Percentiles rank a stretch among this genome's conserved stretches.
These are phyloP conservation scores for Aspergillus melleus DNA, from an alignment of 2,329 filamentous ascomycete genomes.

Conservation along the genomic window DNA sequence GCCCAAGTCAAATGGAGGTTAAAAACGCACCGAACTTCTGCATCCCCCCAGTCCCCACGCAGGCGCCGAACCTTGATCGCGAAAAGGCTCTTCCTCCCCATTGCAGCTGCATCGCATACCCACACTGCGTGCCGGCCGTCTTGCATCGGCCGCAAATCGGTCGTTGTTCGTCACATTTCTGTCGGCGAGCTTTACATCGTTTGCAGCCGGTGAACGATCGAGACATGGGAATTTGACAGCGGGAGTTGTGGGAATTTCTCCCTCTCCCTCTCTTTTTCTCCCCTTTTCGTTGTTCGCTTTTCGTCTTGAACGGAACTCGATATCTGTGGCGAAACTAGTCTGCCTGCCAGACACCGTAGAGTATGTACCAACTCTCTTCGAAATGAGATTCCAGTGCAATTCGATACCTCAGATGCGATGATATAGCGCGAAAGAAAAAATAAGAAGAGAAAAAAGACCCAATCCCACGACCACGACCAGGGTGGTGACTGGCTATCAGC, in stretches of 20 bases:
- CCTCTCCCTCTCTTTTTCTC: background rate
- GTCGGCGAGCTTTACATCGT: conserved; percentile 45
- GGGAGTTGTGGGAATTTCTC: background rate
- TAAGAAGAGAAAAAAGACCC: background rate
- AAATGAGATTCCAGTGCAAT: too few relatives aligned
- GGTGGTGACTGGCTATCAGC: background rate
- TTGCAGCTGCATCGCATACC: conserved; percentile 44
- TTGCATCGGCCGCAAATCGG: conserved; percentile 44
- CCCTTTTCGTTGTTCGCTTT: conserved; percentile 7
- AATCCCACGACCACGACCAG: background rate
- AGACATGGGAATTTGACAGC: conserved; percentile 28
- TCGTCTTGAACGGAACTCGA: background rate
- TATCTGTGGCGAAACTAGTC: background rate
- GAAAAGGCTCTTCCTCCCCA: conserved; percentile 46
- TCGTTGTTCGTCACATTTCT: conserved; percentile 48
- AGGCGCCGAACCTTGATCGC: conserved; percentile 39
- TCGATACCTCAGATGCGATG: background rate
- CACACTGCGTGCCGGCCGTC: conserved; percentile 37
- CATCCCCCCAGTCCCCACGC: conserved; percentile 36
- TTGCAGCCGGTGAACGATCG: conserved; percentile 46
- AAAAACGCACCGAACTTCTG: conserved; percentile 33
- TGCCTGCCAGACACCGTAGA: background rate
- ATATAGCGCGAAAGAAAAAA: background rate
- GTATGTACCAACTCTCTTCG: too few relatives aligned
- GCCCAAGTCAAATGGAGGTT: background rate